phyloP scores from a whole-genome alignment of 1,139 yeast genomes.

The Eremothecium coryli region DNA sequence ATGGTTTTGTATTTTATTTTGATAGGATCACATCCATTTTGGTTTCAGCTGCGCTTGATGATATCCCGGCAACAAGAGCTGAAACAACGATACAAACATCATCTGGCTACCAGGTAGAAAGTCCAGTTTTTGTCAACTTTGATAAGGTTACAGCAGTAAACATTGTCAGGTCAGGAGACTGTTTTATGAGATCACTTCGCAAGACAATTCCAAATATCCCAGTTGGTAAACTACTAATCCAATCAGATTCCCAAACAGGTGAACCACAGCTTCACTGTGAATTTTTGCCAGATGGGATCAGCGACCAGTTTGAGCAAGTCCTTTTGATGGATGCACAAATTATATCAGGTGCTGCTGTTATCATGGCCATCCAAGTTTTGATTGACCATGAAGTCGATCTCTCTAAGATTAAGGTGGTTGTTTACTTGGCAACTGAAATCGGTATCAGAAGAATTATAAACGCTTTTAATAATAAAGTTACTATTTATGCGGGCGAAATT shows the following conservation, averaged over 20 bases:
- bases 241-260: constrained; percentile 80
- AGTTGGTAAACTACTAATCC: constrained; percentile 77
- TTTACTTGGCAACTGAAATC: constrained; percentile 68
- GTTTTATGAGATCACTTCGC: constrained; percentile 71
- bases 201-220: constrained; percentile 68
- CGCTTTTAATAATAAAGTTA: constrained; percentile 59
- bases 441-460: constrained; percentile 68
- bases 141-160: constrained; percentile 62
- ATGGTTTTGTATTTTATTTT: constrained; percentile 78
- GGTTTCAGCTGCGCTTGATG: constrained; percentile 56
- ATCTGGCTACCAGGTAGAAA: constrained; percentile 32
- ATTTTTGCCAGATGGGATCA: constrained; percentile 41
- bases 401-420: constrained; percentile 56
- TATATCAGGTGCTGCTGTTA: constrained; percentile 86
- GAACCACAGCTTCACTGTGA: constrained; percentile 87
- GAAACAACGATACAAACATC: constrained; percentile 38
- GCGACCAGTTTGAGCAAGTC: constrained; percentile 36
- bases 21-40: constrained; percentile 68
- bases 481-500: constrained; percentile 60
- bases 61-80: constrained; percentile 28
- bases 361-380: constrained; percentile 87
- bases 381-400: constrained; percentile 68
- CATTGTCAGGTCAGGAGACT: constrained; percentile 85
- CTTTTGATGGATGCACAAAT: constrained; percentile 79
- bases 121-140: constrained; percentile 34